Percentiles rank a stretch among this genome's conserved stretches.
These are phyloP conservation scores for Angophora floribunda DNA, from an alignment of 345 rosid genomes.

Conservation along the genomic window DNA sequence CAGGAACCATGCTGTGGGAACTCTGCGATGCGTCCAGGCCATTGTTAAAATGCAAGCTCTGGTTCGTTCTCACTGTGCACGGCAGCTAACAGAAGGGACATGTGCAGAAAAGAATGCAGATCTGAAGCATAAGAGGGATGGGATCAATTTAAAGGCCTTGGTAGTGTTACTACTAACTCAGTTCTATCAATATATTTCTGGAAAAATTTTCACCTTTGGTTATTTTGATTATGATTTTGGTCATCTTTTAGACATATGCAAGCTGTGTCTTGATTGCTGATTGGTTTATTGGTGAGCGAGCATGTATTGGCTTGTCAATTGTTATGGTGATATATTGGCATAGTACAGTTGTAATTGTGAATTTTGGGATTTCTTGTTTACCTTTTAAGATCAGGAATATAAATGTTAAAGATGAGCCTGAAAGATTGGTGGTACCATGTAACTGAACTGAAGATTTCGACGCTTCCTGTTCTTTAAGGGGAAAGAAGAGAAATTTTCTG, in stretches of 20 bases:
- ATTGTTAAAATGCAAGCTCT: conserved; percentile 84
- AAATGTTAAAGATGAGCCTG: background rate
- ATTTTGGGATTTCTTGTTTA: background rate
- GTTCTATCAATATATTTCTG: background rate
- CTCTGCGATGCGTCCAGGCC: conserved; percentile 84
- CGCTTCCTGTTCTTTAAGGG: background rate
- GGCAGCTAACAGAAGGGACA: conserved; percentile 17
- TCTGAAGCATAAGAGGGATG: conserved; percentile 15
- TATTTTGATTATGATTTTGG: background rate
- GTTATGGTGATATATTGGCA: background rate
- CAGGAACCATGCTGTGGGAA: conserved; percentile 78
- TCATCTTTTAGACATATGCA: background rate
- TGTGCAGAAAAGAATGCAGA: conserved; percentile 2
- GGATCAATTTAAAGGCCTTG: conserved; percentile 10
- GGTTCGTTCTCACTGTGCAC: conserved; percentile 66
- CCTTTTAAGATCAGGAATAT: background rate
- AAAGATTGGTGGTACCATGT: background rate
- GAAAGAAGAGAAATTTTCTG: too few relatives aligned
- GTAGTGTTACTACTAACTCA: conserved; percentile 17
- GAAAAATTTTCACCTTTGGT: background rate
- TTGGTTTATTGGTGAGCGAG: background rate
- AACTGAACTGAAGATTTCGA: background rate
- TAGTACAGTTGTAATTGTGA: background rate
- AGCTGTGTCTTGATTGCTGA: background rate
- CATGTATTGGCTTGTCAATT: background rate